These are phyloP conservation scores for Kodamaea derodonti DNA, from an alignment of 1,139 yeast genomes.

Conservation along the genomic window DNA sequence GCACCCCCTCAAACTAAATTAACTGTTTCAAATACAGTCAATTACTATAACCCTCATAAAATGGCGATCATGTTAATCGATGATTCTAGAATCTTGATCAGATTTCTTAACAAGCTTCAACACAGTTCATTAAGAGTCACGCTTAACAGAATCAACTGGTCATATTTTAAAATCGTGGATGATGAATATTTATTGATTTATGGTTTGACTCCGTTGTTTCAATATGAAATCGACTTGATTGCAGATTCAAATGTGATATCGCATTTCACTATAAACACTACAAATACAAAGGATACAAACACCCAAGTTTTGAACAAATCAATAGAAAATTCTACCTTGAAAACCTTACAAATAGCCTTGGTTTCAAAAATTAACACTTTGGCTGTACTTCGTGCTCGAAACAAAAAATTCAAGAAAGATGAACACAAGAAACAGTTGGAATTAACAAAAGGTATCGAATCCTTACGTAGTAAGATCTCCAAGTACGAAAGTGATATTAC, in stretches of 20 bases:
- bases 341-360: slow-evolving; percentile 61
- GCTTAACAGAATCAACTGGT: slow-evolving; percentile 63
- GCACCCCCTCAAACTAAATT: neutral
- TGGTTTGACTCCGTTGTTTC: slow-evolving; percentile 65
- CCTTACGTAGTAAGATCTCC: slow-evolving; percentile 45
- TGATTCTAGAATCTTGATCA: slow-evolving; percentile 39
- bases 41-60: slow-evolving; percentile 8
- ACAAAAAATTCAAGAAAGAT: slow-evolving; percentile 61
- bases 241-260: slow-evolving; percentile 28
- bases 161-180: slow-evolving; percentile 36
- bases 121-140: slow-evolving; percentile 23
- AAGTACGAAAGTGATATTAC: slow-evolving; percentile 26
- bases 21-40: slow-evolving; percentile 2
- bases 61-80: slow-evolving; percentile 29
- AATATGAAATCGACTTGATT: slow-evolving; percentile 62
- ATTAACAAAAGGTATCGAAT: slow-evolving; percentile 56
- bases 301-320: slow-evolving; percentile 30
- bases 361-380: slow-evolving; percentile 57
- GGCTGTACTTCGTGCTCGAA: slow-evolving; percentile 43
- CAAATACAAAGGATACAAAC: slow-evolving; percentile 25
- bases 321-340: slow-evolving; percentile 44
- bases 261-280: slow-evolving; percentile 31
- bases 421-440: slow-evolving; percentile 53
- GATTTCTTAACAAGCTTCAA: slow-evolving; percentile 20
- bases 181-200: slow-evolving; percentile 48